Evolutionary conservation across 495 filamentous ascomycete genomes (phyloP), one percentile per base, ranked within the genome.

Genomic region (Aspergillus avenaceus): DNA sequence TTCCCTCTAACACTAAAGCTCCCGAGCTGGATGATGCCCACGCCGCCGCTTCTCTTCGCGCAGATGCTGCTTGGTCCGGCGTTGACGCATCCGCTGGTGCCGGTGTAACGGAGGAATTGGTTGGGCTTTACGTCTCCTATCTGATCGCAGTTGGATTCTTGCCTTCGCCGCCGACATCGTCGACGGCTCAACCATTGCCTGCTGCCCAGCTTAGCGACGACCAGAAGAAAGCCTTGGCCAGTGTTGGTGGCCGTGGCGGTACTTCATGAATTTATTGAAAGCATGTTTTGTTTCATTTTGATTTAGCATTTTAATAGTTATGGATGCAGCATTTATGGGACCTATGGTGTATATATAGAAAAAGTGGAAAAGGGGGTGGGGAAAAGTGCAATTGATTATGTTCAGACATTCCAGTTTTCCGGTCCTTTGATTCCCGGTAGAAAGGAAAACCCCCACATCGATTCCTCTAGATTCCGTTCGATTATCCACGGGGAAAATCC

Each of bases 21-120:
- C 90, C 88, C 0, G 87, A 88, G 61, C 74, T 97, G 19, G 86
- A 89, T 49, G 88, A 95, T 56, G 61, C 65, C 13, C 91, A 95
- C 54, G 83, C 91, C 2, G 75, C 76, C 0, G 64, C 71, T 1
- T 75, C 86, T 0, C 68, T 96, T 22, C 76, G 75, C 50, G 65
- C 73, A 0, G 85, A 92, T 60, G 74, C 74, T 0, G 63, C 73
- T 27, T 86, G 78, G 77, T 85, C 84, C 2, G 80, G 79, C 8
- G 67, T 83, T 16, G 85, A 90, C 58, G 72, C 70, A 25, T 82
- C 79, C 25, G 77, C 74, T 0, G 86, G 85, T 8, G 73, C 76
- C 12, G 82, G 78, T 32, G 82, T 92, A 2, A 79, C 70, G n/a
- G 75, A 80, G 50, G 82, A 87, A 52, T 75, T 81, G 41, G 79